A percentile compares a stretch with the other conserved stretches of the same genome.
These are phyloP conservation scores for Euphorbia lathyris DNA, from an alignment of 345 rosid species.

Conservation along the genomic window DNA sequence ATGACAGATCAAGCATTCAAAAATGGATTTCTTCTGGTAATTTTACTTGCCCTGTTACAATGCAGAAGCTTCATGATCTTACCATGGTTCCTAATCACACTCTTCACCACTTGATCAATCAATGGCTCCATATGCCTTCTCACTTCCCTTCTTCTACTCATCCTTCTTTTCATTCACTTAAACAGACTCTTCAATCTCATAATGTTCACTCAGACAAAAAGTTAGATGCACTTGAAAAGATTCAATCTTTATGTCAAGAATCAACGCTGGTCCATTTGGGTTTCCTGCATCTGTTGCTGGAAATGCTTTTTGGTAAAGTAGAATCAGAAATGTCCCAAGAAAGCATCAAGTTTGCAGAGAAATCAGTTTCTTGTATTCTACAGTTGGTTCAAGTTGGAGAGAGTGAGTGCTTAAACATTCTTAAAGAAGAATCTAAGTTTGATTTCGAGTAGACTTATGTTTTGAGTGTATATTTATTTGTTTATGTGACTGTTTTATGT, in stretches of 20 bases:
- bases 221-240: slow-evolving; percentile 27
- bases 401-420: slow-evolving; percentile 30
- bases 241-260: slow-evolving; percentile 27
- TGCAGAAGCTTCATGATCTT: slow-evolving; percentile 61
- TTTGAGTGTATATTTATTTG: too few species aligned
- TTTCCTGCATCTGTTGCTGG: slow-evolving; percentile 44
- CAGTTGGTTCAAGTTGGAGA: slow-evolving; percentile 30
- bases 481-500: too few species aligned
- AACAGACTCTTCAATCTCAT: slow-evolving; percentile 38
- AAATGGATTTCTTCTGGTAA: slow-evolving; percentile 61
- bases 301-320: slow-evolving; percentile 30
- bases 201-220: slow-evolving; percentile 33
- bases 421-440: slow-evolving; percentile 39
- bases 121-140: slow-evolving; percentile 44
- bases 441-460: too few species aligned
- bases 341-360: slow-evolving; percentile 30
- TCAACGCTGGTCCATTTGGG: slow-evolving; percentile 40
- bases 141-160: too few species aligned
- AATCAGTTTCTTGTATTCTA: slow-evolving; percentile 35
- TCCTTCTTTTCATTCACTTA: slow-evolving; percentile 26
- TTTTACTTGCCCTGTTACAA: slow-evolving; percentile 69
- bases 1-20: slow-evolving; percentile 61
- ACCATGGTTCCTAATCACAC: slow-evolving; percentile 62
- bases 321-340: slow-evolving; percentile 27
- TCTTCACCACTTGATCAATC: slow-evolving; percentile 56